Percentiles rank a stretch among this genome's conserved stretches.
Evolutionary conservation across 345 rosid genomes (phyloP).

Genomic region (Camelina laxa): DNA sequence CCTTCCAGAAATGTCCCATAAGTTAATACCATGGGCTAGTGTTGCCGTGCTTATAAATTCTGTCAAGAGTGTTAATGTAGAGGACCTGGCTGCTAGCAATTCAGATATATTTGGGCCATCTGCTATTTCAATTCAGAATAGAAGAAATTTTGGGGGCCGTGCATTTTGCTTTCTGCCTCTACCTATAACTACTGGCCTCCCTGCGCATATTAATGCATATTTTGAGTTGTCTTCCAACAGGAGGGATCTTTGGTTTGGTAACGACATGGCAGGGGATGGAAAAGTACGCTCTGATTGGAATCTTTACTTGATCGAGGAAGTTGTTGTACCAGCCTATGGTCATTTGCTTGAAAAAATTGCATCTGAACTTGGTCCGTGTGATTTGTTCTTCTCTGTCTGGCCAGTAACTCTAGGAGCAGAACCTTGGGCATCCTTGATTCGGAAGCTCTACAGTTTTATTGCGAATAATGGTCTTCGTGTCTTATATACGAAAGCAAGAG

Average conservation of each 20-base stretch:
- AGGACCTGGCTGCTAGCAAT: constrained; percentile 33
- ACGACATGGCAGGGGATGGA: constrained; percentile 98
- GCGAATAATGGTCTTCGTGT: constrained; percentile 75
- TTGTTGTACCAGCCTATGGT: constrained; percentile 90
- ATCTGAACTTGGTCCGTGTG: constrained; percentile 76
- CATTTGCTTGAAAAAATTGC: constrained; percentile 90
- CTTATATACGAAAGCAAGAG: constrained; percentile 84
- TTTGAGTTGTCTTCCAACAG: constrained; percentile 96
- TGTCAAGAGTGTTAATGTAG: constrained; percentile 47
- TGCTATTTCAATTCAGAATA: constrained; percentile 48
- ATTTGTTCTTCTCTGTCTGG: constrained; percentile 84
- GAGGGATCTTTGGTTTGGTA: constrained; percentile 99
- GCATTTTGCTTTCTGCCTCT: constrained; percentile 96
- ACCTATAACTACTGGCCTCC: constrained; percentile 88
- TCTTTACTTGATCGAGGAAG: constrained; percentile 76
- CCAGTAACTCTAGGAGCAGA: constrained; percentile 68
- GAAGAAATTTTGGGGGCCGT: constrained; percentile 77
- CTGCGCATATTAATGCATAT: constrained; percentile 89
- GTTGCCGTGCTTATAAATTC: constrained; percentile 86
- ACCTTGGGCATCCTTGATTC: constrained; percentile 94
- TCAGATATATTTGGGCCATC: constrained; percentile 61
- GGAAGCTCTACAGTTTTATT: constrained; percentile 66
- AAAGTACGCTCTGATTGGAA: constrained; percentile 96
- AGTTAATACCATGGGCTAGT: constrained; percentile 92
- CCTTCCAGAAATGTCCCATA: constrained; percentile 59